Percentiles rank a stretch among this genome's conserved stretches.
Conservation (phyloP, 495 filamentous ascomycete genomes). For the Penicillium cataractarum region DNA sequence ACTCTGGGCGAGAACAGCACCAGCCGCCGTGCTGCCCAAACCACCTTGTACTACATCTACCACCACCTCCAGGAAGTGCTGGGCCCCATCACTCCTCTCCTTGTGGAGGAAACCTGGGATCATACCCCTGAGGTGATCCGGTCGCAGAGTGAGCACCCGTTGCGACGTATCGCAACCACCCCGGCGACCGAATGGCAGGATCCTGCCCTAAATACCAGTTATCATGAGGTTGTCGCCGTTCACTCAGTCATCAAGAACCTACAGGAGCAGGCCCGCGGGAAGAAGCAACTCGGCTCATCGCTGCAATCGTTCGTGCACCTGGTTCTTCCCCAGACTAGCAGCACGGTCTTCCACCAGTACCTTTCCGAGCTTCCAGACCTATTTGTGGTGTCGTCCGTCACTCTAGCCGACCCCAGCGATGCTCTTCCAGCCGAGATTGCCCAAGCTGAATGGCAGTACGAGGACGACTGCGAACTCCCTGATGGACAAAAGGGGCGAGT, state of each 20-base stretch:
- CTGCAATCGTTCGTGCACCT: conserved; percentile 70
- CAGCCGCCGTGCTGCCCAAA: conserved; percentile 59
- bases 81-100: conserved; percentile 76
- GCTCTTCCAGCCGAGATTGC: conserved; percentile 29
- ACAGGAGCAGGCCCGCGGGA: conserved; percentile 66
- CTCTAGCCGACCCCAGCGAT: conserved; percentile 43
- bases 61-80: conserved; percentile 73
- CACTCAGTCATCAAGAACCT: conserved; percentile 66
- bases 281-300: conserved; percentile 72
- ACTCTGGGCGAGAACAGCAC: conserved; percentile 64
- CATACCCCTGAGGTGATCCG: conserved; percentile 68
- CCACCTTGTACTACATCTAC: conserved; percentile 71
- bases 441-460: conserved; percentile 57
- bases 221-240: conserved; percentile 60
- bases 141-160: conserved; percentile 47
- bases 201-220: conserved; percentile 46
- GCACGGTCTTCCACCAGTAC: conserved; percentile 54
- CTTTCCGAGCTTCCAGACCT: conserved; percentile 67
- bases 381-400: conserved; percentile 76
- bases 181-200: conserved; percentile 44
- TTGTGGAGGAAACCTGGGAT: conserved; percentile 89
- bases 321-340: conserved; percentile 24
- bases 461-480: conserved; percentile 54
- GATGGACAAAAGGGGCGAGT: conserved; percentile 51
- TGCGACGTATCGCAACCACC: conserved; percentile 39